Evolutionary conservation across 169 alveolate genomes (phyloP), one percentile per base, ranked within the genome.

Genomic region (Plasmodium ovale): DNA sequence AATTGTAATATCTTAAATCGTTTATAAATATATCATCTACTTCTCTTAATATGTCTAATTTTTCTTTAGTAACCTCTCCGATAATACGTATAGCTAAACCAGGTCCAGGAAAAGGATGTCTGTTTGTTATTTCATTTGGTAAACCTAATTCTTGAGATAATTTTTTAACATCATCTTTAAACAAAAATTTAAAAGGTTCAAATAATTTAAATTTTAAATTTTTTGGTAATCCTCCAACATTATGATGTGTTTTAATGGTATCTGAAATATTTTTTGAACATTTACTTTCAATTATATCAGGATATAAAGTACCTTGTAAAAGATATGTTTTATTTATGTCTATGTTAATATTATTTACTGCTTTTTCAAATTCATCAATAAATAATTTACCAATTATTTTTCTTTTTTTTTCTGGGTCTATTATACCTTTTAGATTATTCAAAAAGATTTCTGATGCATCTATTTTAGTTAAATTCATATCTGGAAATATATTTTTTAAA

Each of bases 41-140:
- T 65, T 88, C 92, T 54, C 96, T 82, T 49, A 91, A 92, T n/a
- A 88, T 87, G 16, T 89, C 87, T n/a, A 93, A 92, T 64, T 89
- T 89, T n/a, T 93, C 94, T 33, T 93, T 92, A 31, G 74, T 73
- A 14, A 93, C 71, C 37, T 82, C 94, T 59, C 95, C 96, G 7
- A 93, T 64, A 19, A 93, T 92, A 9, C 96, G 72, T 3, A 88
- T 91, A 23, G 94, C 96, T 35, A 93, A 93, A 23, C 95, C 95
- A 12, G 96, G 96, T 6, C 96, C 96, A 9, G 96, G 96, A 89
- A 93, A 93, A 7, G 96, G 96, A 51, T 92, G 95, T 73, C 96
- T 88, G 25, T 88, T 92, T 56, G 87, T 89, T 21, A 92, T 89
- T 7, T 65, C 92, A 21, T 92, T 89, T 6, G 94, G 91, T 27